Evolutionary conservation across 2,329 filamentous ascomycete genomes (phyloP).

Genomic region (Stachybotrys chartarum): DNA sequence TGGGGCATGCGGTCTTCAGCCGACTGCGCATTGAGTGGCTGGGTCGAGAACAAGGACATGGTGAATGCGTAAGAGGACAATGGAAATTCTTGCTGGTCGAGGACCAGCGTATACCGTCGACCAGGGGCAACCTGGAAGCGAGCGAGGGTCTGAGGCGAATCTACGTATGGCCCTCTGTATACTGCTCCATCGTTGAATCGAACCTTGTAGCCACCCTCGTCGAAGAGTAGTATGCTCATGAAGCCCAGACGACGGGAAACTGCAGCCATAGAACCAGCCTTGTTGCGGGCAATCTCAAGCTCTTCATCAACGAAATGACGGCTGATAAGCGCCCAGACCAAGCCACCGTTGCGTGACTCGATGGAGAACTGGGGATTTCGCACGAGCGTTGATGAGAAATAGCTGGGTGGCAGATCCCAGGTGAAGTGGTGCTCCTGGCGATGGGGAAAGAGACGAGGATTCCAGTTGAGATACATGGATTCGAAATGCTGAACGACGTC

Average conservation of each 20-base stretch:
- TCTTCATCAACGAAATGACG: conserved; percentile 75
- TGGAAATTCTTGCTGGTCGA: conserved; percentile 74
- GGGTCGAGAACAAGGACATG: conserved; percentile 70
- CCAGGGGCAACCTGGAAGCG: conserved; percentile 44
- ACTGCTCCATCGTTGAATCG: conserved; percentile 66
- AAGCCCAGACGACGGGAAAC: conserved; percentile 60
- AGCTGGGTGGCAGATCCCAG: conserved; percentile 58
- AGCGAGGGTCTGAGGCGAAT: conserved; percentile 86
- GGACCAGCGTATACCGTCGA: conserved; percentile 52
- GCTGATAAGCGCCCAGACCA: conserved; percentile 77
- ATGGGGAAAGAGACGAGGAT: conserved; percentile 71
- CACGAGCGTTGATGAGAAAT: conserved; percentile 47
- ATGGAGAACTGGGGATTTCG: conserved; percentile 69
- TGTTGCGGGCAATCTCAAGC: conserved; percentile 45
- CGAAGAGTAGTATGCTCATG: conserved; percentile 80
- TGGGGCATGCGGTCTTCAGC: conserved; percentile 55
- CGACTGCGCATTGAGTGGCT: conserved; percentile 50
- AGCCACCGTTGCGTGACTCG: conserved; percentile 47
- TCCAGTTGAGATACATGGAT: conserved; percentile 97
- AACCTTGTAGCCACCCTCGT: conserved; percentile 62
- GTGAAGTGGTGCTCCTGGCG: conserved; percentile 86
- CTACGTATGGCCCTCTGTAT: conserved; percentile 78
- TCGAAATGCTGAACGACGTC: conserved; percentile 89
- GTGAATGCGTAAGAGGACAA: conserved; percentile 75
- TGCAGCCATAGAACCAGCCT: conserved; percentile 31